Percentiles rank a stretch among this genome's conserved stretches.
These are phyloP conservation scores for Chlamydomonas schloesseri DNA, from an alignment of 139 green algal genomes.

Conservation along the genomic window DNA sequence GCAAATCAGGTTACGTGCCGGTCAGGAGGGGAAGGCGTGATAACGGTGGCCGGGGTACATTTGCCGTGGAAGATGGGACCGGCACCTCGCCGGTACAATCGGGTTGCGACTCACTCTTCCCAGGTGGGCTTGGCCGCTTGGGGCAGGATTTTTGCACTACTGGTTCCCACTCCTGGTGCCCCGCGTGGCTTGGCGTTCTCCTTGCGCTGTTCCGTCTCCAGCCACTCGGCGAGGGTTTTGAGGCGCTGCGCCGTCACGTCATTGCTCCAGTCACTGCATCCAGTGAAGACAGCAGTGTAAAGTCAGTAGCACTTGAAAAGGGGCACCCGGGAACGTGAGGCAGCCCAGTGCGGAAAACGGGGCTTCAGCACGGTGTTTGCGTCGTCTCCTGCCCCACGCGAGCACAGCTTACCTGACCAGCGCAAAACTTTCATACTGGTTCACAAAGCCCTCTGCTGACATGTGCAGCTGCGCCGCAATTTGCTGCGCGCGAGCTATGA, in stretches of 20 bases:
- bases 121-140: constrained; percentile 12
- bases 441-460: constrained; percentile 15
- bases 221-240: constrained; percentile 7
- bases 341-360: no score
- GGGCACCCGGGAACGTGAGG: no score
- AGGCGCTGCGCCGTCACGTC: constrained; percentile 14
- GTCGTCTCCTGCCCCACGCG: no score
- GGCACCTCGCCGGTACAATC: no score
- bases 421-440: constrained; percentile 35
- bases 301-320: no score
- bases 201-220: constrained; percentile 27
- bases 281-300: no score
- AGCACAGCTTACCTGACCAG: constrained; percentile 1
- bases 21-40: background rate
- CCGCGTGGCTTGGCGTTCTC: constrained; percentile 21
- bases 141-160: background rate
- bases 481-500: constrained; percentile 12
- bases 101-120: constrained; percentile 26
- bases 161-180: background rate
- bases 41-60: no score
- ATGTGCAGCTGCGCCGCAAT: constrained; percentile 34
- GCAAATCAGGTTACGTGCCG: no score
- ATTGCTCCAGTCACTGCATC: constrained; percentile 21
- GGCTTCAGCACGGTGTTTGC: no score
- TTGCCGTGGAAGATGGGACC: no score